Evolutionary conservation across 352 stramenopile genomes (phyloP).

Genomic region (Aphanomyces stellatus): DNA sequence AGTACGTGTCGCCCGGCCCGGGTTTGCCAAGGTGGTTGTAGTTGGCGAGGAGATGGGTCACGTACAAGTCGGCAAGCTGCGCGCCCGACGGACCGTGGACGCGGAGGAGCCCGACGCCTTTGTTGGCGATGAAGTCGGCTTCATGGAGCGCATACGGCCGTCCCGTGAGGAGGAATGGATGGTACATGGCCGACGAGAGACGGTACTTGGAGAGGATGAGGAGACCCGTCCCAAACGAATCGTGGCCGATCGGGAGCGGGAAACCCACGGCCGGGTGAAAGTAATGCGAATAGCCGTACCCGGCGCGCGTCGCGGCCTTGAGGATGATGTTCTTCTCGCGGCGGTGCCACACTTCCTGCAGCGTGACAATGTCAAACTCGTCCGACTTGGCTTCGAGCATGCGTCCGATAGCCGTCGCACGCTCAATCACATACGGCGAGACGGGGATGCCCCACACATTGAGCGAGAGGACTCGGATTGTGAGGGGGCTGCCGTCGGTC

Average conservation of each 20-base stretch:
- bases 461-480: slow-evolving; percentile 58
- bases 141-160: slow-evolving; percentile 70
- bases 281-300: slow-evolving; percentile 76
- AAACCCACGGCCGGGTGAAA: slow-evolving; percentile 74
- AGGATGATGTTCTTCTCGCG: slow-evolving; percentile 72
- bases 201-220: slow-evolving; percentile 66
- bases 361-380: slow-evolving; percentile 64
- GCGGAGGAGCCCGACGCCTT: slow-evolving; percentile 55
- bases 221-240: slow-evolving; percentile 68
- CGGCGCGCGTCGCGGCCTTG: slow-evolving; percentile 38
- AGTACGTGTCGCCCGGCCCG: slow-evolving; percentile 54
- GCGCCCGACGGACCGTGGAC: slow-evolving; percentile 47
- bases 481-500: slow-evolving; percentile 14
- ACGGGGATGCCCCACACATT: slow-evolving; percentile 71
- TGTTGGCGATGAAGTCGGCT: slow-evolving; percentile 74
- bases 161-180: slow-evolving; percentile 70
- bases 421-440: slow-evolving; percentile 56
- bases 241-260: slow-evolving; percentile 52
- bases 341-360: slow-evolving; percentile 78
- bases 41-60: slow-evolving; percentile 70
- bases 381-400: slow-evolving; percentile 33
- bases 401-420: slow-evolving; percentile 51
- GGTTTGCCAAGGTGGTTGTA: slow-evolving; percentile 65
- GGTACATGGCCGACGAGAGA: slow-evolving; percentile 49
- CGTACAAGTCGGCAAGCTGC: slow-evolving; percentile 52